These are phyloP conservation scores for Citrus unshiu DNA, from an alignment of 345 rosid species.

Conservation along the genomic window DNA sequence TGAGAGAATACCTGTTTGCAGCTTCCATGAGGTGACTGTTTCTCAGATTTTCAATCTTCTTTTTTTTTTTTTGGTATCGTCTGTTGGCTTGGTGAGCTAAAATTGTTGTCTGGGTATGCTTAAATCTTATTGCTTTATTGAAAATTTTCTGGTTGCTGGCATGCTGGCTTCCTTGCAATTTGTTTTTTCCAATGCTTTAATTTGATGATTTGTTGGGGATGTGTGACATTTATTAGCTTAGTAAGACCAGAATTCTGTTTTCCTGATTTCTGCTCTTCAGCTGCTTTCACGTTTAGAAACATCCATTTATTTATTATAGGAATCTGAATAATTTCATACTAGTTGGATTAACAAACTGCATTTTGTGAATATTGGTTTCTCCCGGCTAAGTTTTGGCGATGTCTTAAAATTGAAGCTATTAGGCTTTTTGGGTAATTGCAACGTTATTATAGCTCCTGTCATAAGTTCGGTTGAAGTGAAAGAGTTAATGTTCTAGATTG, in stretches of 20 bases:
- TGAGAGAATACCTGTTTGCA: slow-evolving; percentile 58
- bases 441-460: not conserved
- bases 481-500: not conserved
- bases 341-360: not conserved
- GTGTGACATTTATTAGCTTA: not conserved
- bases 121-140: slow-evolving; percentile 11
- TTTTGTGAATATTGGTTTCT: not conserved
- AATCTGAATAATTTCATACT: not conserved
- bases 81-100: slow-evolving; percentile 3
- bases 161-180: not conserved
- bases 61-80: not conserved
- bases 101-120: slow-evolving; percentile 6
- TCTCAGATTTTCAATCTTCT: not conserved
- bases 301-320: not conserved
- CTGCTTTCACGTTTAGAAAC: not conserved
- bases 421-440: not conserved
- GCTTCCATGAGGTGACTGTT: slow-evolving; percentile 68
- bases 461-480: not conserved
- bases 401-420: not conserved
- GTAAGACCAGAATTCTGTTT: not conserved
- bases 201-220: not conserved
- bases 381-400: not conserved
- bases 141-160: not conserved
- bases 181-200: not conserved
- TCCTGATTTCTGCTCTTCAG: not conserved